phyloP scores from a whole-genome alignment of 2,329 filamentous ascomycete species.

The Exophiala sp. region DNA sequence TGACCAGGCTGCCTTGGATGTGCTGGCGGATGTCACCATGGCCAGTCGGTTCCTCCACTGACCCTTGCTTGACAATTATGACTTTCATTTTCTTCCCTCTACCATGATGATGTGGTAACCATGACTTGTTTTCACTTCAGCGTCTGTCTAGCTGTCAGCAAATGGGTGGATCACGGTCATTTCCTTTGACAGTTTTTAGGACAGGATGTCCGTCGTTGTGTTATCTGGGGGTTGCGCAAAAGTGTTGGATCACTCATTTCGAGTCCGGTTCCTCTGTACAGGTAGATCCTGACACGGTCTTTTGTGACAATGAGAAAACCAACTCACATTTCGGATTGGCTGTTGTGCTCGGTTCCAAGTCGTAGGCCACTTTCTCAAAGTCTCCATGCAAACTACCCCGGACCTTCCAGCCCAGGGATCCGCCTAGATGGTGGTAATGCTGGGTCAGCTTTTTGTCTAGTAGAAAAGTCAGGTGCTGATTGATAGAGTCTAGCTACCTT shows the following conservation, averaged over 20 bases:
- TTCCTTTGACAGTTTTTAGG: constrained; percentile 1
- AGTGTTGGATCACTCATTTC: constrained; percentile 12
- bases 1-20: constrained; percentile 26
- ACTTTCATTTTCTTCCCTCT: constrained; percentile 53
- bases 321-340: constrained; percentile 47
- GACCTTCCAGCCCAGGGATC: constrained; percentile 58
- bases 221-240: background rate
- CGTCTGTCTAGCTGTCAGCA: constrained; percentile 35
- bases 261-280: constrained; percentile 10
- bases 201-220: background rate
- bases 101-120: constrained; percentile 67
- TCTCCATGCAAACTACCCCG: constrained; percentile 51
- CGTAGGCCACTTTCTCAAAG: constrained; percentile 59
- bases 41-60: constrained; percentile 25
- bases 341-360: constrained; percentile 56
- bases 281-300: constrained; percentile 14
- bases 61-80: constrained; percentile 7
- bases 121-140: constrained; percentile 56
- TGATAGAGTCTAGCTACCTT: constrained; percentile 37
- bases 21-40: constrained; percentile 27
- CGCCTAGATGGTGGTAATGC: constrained; percentile 40
- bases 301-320: constrained; percentile 9
- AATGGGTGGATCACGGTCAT: constrained; percentile 10
- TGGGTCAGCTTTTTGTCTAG: constrained; percentile 5
- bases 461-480: background rate